These are phyloP conservation scores for Beauveria brongniartii DNA, from an alignment of 2,329 filamentous ascomycete genomes.

Conservation along the genomic window DNA sequence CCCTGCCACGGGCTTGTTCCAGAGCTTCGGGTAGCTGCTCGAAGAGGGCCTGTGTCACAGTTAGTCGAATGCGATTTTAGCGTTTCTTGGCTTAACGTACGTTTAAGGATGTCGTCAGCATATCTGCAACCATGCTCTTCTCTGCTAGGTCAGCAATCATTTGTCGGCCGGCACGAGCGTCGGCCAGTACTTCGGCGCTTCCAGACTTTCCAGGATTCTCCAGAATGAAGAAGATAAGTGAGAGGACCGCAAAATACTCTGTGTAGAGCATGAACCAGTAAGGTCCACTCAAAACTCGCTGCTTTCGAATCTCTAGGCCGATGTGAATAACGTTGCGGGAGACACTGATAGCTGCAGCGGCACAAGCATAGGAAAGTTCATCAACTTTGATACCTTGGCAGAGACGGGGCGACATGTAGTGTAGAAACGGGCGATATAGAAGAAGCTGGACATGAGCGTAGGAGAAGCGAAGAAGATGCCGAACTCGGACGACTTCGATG, in stretches of 20 bases:
- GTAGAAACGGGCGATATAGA: slow-evolving; percentile 73
- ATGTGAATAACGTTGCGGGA: slow-evolving; percentile 72
- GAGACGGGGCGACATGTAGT: slow-evolving; percentile 65
- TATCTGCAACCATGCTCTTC: slow-evolving; percentile 80
- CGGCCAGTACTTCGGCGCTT: slow-evolving; percentile 71
- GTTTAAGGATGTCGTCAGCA: slow-evolving; percentile 69
- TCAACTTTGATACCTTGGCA: slow-evolving; percentile 53
- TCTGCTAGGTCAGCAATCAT: slow-evolving; percentile 72
- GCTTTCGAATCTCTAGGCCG: slow-evolving; percentile 66
- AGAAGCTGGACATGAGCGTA: slow-evolving; percentile 79
- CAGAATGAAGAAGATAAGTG: slow-evolving; percentile 69
- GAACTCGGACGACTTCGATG: slow-evolving; percentile 61
- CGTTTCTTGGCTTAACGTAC: slow-evolving; percentile 39
- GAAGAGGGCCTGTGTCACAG: slow-evolving; percentile 58
- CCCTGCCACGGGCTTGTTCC: slow-evolving; percentile 39
- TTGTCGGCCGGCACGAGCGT: slow-evolving; percentile 77
- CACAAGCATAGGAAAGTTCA: slow-evolving; percentile 69
- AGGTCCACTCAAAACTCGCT: slow-evolving; percentile 66
- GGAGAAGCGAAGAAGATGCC: slow-evolving; percentile 69
- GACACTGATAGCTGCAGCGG: slow-evolving; percentile 53
- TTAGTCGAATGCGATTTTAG: slow-evolving; percentile 14
- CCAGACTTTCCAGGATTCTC: slow-evolving; percentile 71
- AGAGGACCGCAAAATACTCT: slow-evolving; percentile 73
- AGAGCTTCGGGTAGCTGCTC: slow-evolving; percentile 71
- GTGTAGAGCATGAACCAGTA: slow-evolving; percentile 87